phyloP scores from a whole-genome alignment of 257 asterid genomes.

The Nicotiana otophora region DNA sequence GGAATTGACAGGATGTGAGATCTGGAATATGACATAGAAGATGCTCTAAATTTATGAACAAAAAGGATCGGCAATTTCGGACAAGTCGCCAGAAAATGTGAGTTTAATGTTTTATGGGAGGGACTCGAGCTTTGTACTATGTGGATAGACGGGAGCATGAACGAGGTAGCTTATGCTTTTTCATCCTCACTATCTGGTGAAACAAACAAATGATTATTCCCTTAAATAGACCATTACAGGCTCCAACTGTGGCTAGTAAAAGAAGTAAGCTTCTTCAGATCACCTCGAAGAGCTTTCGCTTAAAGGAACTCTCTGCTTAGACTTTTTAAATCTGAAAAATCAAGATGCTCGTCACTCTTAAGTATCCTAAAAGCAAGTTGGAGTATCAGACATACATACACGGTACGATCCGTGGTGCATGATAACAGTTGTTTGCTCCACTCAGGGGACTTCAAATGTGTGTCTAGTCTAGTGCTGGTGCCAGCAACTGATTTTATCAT shows the following conservation, averaged over 20 bases:
- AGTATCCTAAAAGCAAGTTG: not conserved
- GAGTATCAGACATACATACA: not conserved
- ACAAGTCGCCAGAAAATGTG: not conserved
- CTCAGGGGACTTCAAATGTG: constrained; percentile 1
- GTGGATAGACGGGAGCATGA: not conserved
- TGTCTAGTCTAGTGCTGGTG: not conserved
- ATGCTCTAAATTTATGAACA: not conserved
- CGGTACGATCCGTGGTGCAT: not conserved
- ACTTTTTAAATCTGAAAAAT: not conserved
- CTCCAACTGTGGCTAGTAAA: not conserved
- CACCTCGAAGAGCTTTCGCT: not conserved
- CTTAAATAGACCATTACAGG: constrained; percentile 1
- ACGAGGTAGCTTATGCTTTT: too few species aligned
- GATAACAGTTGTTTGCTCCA: not conserved
- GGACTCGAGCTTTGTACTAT: not conserved
- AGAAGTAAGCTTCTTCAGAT: not conserved
- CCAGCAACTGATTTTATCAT: not conserved
- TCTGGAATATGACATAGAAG: not conserved
- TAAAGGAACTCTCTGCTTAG: not conserved
- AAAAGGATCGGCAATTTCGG: not conserved
- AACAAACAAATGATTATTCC: not conserved
- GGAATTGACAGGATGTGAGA: not conserved
- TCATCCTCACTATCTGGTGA: not conserved
- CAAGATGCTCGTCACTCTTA: not conserved
- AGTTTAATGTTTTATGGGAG: not conserved